Evolutionary conservation across 73 alveolate species (phyloP).

Genomic region (Paramecium caudatum): DNA sequence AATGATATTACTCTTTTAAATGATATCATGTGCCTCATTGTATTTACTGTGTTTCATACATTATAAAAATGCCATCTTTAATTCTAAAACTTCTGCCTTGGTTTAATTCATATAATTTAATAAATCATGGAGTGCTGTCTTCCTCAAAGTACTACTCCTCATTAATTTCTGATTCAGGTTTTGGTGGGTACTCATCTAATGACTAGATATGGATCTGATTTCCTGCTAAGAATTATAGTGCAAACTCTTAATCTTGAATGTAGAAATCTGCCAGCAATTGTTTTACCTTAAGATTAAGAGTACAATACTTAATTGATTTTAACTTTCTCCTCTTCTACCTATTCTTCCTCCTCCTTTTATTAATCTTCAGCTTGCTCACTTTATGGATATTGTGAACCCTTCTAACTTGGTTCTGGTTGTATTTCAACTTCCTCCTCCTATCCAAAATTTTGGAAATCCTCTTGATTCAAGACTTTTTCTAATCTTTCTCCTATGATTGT

Average conservation of each 20-base stretch:
- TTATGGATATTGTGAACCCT: not conserved
- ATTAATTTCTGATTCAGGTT: constrained; percentile 71
- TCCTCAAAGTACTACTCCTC: constrained; percentile 74
- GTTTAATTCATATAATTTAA: constrained; percentile 43
- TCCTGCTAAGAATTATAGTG: constrained; percentile 62
- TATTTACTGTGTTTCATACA: constrained; percentile 31
- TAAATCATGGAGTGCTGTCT: constrained; percentile 47
- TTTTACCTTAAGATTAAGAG: constrained; percentile 46
- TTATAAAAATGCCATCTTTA: not conserved
- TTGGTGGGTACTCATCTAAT: constrained; percentile 69
- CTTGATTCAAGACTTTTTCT: constrained; percentile 40
- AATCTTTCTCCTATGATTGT: constrained; percentile 57
- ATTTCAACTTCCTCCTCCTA: constrained; percentile 34
- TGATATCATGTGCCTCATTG: constrained; percentile 1
- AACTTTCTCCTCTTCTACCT: constrained; percentile 70
- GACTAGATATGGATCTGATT: constrained; percentile 42
- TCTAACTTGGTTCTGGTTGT: constrained; percentile 28
- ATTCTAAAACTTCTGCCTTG: not conserved
- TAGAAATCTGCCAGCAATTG: constrained; percentile 69
- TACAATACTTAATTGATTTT: constrained; percentile 36
- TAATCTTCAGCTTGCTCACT: constrained; percentile 63
- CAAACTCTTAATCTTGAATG: constrained; percentile 66
- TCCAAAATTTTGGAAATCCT: constrained; percentile 42
- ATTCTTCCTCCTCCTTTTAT: constrained; percentile 29
- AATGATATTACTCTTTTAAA: constrained; percentile 3